Percentiles rank a stretch among this genome's conserved stretches.
Evolutionary conservation across 2,329 filamentous ascomycete genomes (phyloP).

Genomic region (Fusarium nurragi): DNA sequence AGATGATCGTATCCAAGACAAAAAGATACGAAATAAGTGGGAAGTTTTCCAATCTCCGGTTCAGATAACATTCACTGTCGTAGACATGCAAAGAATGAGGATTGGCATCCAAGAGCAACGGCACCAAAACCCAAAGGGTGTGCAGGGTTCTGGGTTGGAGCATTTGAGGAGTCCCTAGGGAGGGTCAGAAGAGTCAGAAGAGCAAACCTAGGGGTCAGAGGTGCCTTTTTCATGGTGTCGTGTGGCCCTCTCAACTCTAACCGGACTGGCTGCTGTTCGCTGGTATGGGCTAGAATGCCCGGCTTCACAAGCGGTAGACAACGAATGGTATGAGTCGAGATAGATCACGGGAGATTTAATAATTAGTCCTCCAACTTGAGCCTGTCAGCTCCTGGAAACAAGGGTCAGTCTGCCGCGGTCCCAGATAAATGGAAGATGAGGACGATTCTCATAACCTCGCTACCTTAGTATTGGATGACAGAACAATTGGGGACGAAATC

Average conservation of each 20-base stretch:
- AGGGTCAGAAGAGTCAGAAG: slow-evolving; percentile 42
- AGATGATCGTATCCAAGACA: slow-evolving; percentile 10
- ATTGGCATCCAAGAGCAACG: slow-evolving; percentile 19
- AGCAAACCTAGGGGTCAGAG: slow-evolving; percentile 31
- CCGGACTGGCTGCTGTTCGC: slow-evolving; percentile 35
- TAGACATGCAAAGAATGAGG: slow-evolving; percentile 34
- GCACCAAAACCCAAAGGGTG: slow-evolving; percentile 19
- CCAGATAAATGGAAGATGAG: slow-evolving; percentile 25
- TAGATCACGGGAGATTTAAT: slow-evolving; percentile 33
- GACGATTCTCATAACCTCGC: slow-evolving; percentile 23
- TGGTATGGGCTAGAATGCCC: slow-evolving; percentile 35
- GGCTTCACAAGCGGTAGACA: slow-evolving; percentile 8
- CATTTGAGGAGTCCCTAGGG: slow-evolving; percentile 10
- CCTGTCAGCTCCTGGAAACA: slow-evolving; percentile 16
- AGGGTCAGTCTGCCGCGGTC: slow-evolving; percentile 26
- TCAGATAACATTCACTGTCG: slow-evolving; percentile 12
- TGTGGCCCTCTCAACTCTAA: slow-evolving; percentile 33
- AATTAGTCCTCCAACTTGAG: slow-evolving; percentile 15
- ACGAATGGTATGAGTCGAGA: slow-evolving; percentile 34
- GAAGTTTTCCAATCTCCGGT: slow-evolving; percentile 30
- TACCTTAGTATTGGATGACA: slow-evolving; percentile 29
- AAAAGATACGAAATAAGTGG: slow-evolving; percentile 16
- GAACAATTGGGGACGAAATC: slow-evolving; percentile 34
- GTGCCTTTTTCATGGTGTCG: slow-evolving; percentile 27
- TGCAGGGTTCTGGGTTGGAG: slow-evolving; percentile 30